Evolutionary conservation across 2,329 filamentous ascomycete genomes (phyloP), one percentile per base, ranked within the genome.

Genomic region (Nigrograna mackinnonii): DNA sequence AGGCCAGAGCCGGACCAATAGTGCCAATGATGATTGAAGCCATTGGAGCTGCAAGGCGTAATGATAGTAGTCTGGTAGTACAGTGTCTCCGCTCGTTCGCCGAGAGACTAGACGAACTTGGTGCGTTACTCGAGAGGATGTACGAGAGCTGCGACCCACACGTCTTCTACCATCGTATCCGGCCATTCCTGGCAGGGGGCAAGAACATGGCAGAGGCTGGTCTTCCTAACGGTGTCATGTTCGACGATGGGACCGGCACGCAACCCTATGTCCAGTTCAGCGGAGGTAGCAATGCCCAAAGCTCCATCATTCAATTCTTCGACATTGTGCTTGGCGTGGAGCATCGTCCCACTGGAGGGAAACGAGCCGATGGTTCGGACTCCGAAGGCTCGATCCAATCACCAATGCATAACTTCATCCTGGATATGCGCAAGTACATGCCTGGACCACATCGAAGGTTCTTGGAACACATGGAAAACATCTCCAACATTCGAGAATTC

Each of bases 131-230:
- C 20, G 82, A 89, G 60, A 84, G 89, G 53, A 95, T 99, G 89
- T 91, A 97, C 65, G 94, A 97, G 66, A 89, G 85, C 60, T 99
- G 94, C 66, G 91, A 97, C 62, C 91, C 94, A 0, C 86, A 88
- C 51, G 86, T 96, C 42, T 99, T 99, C 71, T 99, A 96, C 70
- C 84, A 96, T 70, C 87, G 91, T 46, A 95, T 99, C 57, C 84
- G 94, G n/a, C 92, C 94, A 0, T 97, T 95, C 68, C 80, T 99
- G 3, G 92, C 94, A 5, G 94, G 94, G 12, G 94, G 91, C 67
- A 96, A 96, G 79, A 97, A 97, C 67, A 99, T 96, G 94, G 84
- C 81, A 36, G 92, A 96, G 49, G 94, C 92, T 4, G 94, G 94
- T 12, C 78, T 99, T 7, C 91, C 94, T 0, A 77, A 85, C 46